Evolutionary conservation across 306 rosid species (phyloP).

Genomic region (Herpetospermum pedunculosum): DNA sequence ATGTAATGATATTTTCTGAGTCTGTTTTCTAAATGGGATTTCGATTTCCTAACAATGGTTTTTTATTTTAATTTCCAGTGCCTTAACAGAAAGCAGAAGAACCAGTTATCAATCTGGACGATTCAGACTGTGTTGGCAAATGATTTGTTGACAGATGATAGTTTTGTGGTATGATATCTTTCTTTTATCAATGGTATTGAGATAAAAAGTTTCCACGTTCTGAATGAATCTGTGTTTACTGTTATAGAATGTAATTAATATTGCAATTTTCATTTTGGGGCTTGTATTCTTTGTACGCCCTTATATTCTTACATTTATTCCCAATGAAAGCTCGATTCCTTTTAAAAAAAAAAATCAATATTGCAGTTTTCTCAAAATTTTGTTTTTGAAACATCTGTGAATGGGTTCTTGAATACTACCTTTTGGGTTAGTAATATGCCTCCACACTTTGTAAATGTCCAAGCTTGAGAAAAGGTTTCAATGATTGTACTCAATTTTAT

Average conservation of each 20-base stretch:
- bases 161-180: constrained; percentile 79
- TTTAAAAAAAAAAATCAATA: too few species aligned
- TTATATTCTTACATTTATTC: too few species aligned
- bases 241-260: background rate
- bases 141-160: constrained; percentile 76
- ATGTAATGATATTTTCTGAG: background rate
- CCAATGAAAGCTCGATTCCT: too few species aligned
- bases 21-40: background rate
- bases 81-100: constrained; percentile 65
- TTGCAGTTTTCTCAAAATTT: background rate
- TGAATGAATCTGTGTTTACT: background rate
- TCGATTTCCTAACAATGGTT: background rate
- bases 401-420: background rate
- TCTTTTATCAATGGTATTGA: background rate
- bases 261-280: too few species aligned
- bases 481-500: background rate
- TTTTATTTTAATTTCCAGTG: constrained; percentile 27
- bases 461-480: background rate
- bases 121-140: constrained; percentile 60
- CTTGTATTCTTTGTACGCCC: too few species aligned
- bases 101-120: constrained; percentile 56
- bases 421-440: background rate
- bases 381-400: background rate
- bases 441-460: background rate
- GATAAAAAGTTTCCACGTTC: background rate